These are phyloP conservation scores for Suhomyces guaymorum DNA, from an alignment of 1,139 yeast species.

Conservation along the genomic window DNA sequence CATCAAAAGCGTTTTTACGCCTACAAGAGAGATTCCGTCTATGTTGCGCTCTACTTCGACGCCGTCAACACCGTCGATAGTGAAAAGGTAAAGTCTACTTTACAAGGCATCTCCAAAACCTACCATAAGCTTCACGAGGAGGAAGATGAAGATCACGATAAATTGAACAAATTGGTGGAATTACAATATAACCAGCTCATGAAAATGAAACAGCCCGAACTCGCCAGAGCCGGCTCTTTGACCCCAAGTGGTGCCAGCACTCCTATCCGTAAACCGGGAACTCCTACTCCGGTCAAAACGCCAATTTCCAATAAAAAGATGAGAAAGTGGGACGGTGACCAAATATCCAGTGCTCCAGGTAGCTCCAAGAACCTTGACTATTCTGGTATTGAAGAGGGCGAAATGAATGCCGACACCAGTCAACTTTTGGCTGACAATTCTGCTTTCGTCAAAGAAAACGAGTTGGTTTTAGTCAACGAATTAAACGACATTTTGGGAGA, in stretches of 20 bases:
- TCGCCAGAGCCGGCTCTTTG: constrained; percentile 10
- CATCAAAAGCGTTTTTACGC: constrained; percentile 42
- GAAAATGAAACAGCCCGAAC: constrained; percentile 28
- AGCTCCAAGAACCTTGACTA: constrained; percentile 36
- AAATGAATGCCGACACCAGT: constrained; percentile 51
- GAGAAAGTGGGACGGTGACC: constrained; percentile 50
- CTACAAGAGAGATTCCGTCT: constrained; percentile 29
- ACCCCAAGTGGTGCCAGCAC: constrained; percentile 17
- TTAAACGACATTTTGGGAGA: constrained; percentile 43
- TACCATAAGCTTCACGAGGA: constrained; percentile 30
- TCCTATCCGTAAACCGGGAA: constrained; percentile 18
- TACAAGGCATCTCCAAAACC: constrained; percentile 38
- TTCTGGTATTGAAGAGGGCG: constrained; percentile 30
- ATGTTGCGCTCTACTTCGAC: constrained; percentile 45
- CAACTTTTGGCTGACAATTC: constrained; percentile 28
- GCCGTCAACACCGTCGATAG: constrained; percentile 43
- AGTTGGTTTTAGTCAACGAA: constrained; percentile 45
- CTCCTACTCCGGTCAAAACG: constrained; percentile 10
- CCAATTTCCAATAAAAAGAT: constrained; percentile 31
- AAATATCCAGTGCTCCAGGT: constrained; percentile 11
- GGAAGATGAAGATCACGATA: constrained; percentile 19
- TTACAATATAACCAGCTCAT: constrained; percentile 37
- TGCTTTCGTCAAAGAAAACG: constrained; percentile 42
- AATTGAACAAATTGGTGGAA: constrained; percentile 39
- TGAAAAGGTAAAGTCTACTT: constrained; percentile 38